Evolutionary conservation across 768 basidiomycete species (phyloP).

Genomic region (Kwoniella pini): DNA sequence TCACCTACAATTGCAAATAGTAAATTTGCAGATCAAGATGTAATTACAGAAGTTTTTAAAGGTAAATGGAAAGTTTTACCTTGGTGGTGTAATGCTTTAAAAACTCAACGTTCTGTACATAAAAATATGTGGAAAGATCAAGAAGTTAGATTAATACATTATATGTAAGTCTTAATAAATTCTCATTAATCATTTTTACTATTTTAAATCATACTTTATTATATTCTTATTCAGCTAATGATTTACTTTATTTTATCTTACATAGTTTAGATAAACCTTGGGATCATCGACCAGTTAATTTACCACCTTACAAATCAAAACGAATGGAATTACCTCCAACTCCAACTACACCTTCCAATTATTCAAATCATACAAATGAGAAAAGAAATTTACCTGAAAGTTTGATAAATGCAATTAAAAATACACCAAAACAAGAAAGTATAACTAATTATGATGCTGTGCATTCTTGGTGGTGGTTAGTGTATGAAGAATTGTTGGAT

Average conservation of each 20-base stretch:
- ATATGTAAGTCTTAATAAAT: conserved; percentile 55
- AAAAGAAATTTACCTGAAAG: conserved; percentile 21
- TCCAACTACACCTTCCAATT: conserved; percentile 13
- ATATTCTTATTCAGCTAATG: too few species aligned
- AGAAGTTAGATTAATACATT: conserved; percentile 68
- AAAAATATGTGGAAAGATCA: conserved; percentile 76
- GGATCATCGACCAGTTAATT: conserved; percentile 30
- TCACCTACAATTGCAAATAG: conserved; percentile 62
- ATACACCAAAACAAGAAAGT: conserved; percentile 27
- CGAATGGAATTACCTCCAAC: background rate
- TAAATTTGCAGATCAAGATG: conserved; percentile 90
- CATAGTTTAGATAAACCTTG: conserved; percentile 54
- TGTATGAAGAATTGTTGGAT: conserved; percentile 43
- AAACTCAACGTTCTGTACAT: conserved; percentile 73
- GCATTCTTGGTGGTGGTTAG: conserved; percentile 53
- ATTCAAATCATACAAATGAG: background rate
- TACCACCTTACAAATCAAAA: conserved; percentile 6
- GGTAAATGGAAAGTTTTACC: conserved; percentile 56
- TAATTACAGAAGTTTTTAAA: conserved; percentile 75
- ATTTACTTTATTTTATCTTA: too few species aligned
- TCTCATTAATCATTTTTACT: too few species aligned
- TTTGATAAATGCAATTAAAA: conserved; percentile 24
- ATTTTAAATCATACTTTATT: too few species aligned
- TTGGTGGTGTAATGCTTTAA: conserved; percentile 70
- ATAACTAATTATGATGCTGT: conserved; percentile 39